Base-by-base conservation (phyloP, 345 rosid species). In the Schrenkiella parvula region DNA sequence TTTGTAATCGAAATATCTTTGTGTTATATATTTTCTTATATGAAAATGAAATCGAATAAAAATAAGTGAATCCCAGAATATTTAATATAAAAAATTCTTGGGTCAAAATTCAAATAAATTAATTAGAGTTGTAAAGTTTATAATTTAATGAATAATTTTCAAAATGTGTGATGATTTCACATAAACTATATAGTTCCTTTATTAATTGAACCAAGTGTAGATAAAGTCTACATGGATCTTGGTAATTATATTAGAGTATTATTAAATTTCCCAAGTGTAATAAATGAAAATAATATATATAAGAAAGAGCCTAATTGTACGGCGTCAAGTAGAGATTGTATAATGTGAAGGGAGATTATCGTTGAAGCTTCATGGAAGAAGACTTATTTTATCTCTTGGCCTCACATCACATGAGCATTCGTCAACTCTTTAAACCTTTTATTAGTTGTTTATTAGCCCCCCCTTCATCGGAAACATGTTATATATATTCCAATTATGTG, bases 281-380 rank as follows among this genome's bases (percentile, higher is more conserved):
- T 53, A 62, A 79, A 66, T 60, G 75, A 69, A 47, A 47, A 1
- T 17, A 17, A 28, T 53, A 17, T 0, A 26, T 25, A 55, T 56
- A 51, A 71, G 57, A 78, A 46, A 68, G 52, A 68, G 58, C 75
- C 85, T 81, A 71, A 72, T 80, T 64, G 73, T 75, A 71, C 87
- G 85, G 91, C 78, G 74, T 62, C 67, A 64, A 76, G 48, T 48
- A 64, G 67, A 70, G 76, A 63, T 59, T 67, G 60, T 62, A 31
- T 50, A 69, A 42, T 50, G 72, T 76, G 80, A 67, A 55, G 50
- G 58, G 55, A 42, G 35, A 73, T 23, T 60, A 54, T 75, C 77
- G 19, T 81, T 85, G 88, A 85, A 84, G 90, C 80, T 85, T 84
- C 87, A 77, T 84, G 64, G 38, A 46, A 70, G 68, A 70, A 64